Evolutionary conservation across 2,329 filamentous ascomycete species (phyloP), one percentile per base, ranked within the genome.

Genomic region (Coniella vitis): DNA sequence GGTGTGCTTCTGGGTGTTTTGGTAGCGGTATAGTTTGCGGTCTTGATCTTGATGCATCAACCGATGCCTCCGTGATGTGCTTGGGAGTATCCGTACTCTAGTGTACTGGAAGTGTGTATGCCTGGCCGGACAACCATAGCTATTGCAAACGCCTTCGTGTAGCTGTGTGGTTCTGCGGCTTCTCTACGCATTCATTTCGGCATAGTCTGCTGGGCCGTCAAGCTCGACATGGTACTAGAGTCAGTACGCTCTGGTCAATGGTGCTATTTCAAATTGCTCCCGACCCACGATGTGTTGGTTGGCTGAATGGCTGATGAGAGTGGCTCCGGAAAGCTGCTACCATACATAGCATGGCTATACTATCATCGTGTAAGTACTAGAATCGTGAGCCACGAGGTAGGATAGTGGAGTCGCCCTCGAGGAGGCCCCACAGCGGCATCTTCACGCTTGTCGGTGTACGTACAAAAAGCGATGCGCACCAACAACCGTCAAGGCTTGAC

Each of bases 21-120:
- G 16, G 38, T 40, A 31, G 45, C 38, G 47, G 31, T n/a, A n/a
- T n/a, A n/a, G n/a, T n/a, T 40, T 35, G 38, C 16, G 43, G 35
- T 17, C 13, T 10, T n/a, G 17, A 20, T 17, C n/a, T 25, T 29
- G 14, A n/a, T n/a, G n/a, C n/a, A n/a, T n/a, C n/a, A n/a, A n/a
- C 38, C 38, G 5, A 13, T 41, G 38, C 38, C 22, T 29, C 7
- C 36, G 13, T 25, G 12, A 32, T 40, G 7, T 25, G 14, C 19
- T 19, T 20, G 25, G 17, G 13, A 44, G n/a, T n/a, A n/a, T n/a
- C n/a, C n/a, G n/a, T n/a, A n/a, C n/a, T n/a, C n/a, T n/a, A n/a
- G n/a, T n/a, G n/a, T n/a, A n/a, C n/a, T n/a, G n/a, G n/a, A n/a
- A n/a, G n/a, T n/a, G n/a, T n/a, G n/a, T n/a, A n/a, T n/a, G n/a